Evolutionary conservation across 1,139 yeast genomes (phyloP).

Genomic region (Geotrichum candidum): DNA sequence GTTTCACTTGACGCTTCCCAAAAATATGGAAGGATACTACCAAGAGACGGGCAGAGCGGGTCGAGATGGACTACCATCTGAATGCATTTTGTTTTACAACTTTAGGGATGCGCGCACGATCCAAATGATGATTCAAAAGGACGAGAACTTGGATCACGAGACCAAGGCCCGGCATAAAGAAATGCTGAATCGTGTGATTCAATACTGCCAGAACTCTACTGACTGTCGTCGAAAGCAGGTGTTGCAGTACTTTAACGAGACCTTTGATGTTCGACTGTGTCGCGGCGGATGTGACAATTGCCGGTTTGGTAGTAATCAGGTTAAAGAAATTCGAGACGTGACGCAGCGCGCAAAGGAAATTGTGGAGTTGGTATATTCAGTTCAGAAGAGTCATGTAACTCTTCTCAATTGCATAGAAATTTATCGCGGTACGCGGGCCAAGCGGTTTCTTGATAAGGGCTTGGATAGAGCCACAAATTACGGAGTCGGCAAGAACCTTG

Average conservation of each 20-base stretch:
- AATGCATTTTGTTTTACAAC: slow-evolving; percentile 75
- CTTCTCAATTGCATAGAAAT: slow-evolving; percentile 77
- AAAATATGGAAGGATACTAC: slow-evolving; percentile 90
- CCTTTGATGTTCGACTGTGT: slow-evolving; percentile 63
- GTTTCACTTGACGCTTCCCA: slow-evolving; percentile 80
- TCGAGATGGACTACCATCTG: slow-evolving; percentile 78
- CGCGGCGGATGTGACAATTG: slow-evolving; percentile 83
- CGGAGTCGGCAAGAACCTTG: slow-evolving; percentile 62
- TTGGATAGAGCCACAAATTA: slow-evolving; percentile 54
- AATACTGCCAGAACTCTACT: slow-evolving; percentile 84
- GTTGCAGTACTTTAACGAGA: slow-evolving; percentile 81
- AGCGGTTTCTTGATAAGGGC: slow-evolving; percentile 55
- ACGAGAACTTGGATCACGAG: slow-evolving; percentile 43
- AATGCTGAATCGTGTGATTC: slow-evolving; percentile 76
- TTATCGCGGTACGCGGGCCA: slow-evolving; percentile 65
- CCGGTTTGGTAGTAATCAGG: slow-evolving; percentile 42
- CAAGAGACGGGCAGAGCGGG: slow-evolving; percentile 99
- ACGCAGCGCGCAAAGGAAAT: slow-evolving; percentile 59
- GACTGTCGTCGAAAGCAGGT: slow-evolving; percentile 91
- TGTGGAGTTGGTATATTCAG: slow-evolving; percentile 50
- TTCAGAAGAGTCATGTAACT: slow-evolving; percentile 50
- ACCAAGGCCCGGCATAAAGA: slow-evolving; percentile 74
- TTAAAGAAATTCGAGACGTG: slow-evolving; percentile 57
- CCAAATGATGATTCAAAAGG: slow-evolving; percentile 65
- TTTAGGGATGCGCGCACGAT: slow-evolving; percentile 56